Conservation (phyloP, 129 eudicot species). For the Centrapalus pauciflorus region DNA sequence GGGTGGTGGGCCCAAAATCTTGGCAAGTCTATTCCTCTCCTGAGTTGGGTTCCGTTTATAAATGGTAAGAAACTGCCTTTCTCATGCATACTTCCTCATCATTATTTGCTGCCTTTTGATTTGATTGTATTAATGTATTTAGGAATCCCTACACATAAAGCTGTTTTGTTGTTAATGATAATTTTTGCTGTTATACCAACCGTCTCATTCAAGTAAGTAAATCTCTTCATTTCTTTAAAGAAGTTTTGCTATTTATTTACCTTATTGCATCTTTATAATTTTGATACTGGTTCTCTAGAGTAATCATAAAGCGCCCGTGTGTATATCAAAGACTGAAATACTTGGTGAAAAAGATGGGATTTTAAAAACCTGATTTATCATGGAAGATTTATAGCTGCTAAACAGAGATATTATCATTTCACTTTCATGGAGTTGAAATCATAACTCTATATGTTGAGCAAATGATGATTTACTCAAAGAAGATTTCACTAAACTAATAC, state of each 20-base stretch:
- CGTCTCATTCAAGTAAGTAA: constrained; percentile 66
- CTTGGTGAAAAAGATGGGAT: background rate
- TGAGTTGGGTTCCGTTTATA: constrained; percentile 81
- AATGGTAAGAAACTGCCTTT: constrained; percentile 42
- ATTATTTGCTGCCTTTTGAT: background rate
- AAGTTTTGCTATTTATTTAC: background rate
- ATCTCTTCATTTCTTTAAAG: background rate
- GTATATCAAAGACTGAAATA: background rate
- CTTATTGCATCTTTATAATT: background rate
- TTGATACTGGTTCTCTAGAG: background rate
- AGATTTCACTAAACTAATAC: background rate
- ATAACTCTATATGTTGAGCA: background rate
- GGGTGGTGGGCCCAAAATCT: constrained; percentile 94
- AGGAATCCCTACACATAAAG: constrained; percentile 58
- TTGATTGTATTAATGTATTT: constrained; percentile 18
- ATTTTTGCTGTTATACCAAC: constrained; percentile 86
- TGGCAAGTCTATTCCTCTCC: constrained; percentile 72
- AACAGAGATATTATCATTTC: background rate
- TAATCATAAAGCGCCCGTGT: background rate
- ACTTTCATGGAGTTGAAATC: background rate
- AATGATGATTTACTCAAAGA: background rate
- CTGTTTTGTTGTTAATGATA: constrained; percentile 58
- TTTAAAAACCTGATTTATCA: constrained; percentile 1
- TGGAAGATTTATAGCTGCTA: background rate
- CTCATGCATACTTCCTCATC: background rate